Conservation (phyloP, 2,329 filamentous ascomycete genomes). For the Beauveria scarabaeidicola region DNA sequence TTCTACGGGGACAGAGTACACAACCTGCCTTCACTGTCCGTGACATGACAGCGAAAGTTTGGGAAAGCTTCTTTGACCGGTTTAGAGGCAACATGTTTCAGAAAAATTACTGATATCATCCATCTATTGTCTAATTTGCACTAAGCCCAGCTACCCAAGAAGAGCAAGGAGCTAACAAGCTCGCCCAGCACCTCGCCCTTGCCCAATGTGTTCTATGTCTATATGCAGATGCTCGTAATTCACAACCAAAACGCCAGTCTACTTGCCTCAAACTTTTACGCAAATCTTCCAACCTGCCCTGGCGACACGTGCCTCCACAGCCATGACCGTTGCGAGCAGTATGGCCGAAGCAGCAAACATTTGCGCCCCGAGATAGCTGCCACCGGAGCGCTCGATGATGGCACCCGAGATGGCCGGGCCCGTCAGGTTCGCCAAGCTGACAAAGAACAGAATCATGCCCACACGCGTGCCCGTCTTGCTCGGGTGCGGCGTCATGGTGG, state of each 20-base stretch:
- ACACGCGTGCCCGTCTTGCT: constrained; percentile 25
- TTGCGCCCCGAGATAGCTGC: constrained; percentile 24
- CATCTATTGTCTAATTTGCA: no score
- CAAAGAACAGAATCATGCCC: constrained; percentile 27
- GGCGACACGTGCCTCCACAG: constrained; percentile 37
- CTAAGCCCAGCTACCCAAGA: no score
- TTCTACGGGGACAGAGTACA: no score
- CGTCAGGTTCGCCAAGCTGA: constrained; percentile 22
- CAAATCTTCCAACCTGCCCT: constrained; percentile 17
- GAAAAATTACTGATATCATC: no score
- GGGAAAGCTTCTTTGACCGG: no score
- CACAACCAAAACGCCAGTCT: neutral
- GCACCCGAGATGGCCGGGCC: constrained; percentile 21
- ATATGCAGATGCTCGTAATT: neutral
- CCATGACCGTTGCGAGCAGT: constrained; percentile 41
- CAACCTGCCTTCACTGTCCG: no score
- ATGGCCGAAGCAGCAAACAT: constrained; percentile 44
- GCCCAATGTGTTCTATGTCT: neutral
- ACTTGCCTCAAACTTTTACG: constrained; percentile 1
- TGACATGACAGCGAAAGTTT: no score
- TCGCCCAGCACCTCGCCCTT: no score
- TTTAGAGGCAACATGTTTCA: no score
- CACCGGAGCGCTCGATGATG: constrained; percentile 10
- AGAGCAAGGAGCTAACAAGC: no score
- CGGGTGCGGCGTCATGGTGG: constrained; percentile 29